Conservation (phyloP, 805 yeast genomes). For the Pichia gijzeniarum region DNA sequence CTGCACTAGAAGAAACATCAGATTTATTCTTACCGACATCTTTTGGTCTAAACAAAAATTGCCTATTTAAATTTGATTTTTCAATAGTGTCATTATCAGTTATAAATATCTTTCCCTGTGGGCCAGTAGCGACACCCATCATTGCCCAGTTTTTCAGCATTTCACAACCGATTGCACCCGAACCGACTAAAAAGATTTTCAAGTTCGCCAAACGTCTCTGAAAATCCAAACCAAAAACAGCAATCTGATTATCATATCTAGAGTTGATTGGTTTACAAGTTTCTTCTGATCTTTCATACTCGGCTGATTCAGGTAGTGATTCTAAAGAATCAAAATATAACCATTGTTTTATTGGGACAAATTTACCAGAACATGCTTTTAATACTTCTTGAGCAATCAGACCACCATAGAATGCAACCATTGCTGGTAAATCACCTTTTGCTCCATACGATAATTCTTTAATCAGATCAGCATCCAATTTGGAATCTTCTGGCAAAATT, state of each 20-base stretch:
- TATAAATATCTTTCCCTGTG: conserved; percentile 72
- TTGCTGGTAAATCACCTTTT: conserved; percentile 85
- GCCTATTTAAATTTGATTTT: conserved; percentile 92
- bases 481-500: conserved; percentile 48
- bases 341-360: conserved; percentile 88
- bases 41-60: conserved; percentile 86
- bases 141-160: conserved; percentile 98
- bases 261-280: conserved; percentile 70
- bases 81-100: conserved; percentile 96
- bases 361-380: conserved; percentile 93
- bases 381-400: conserved; percentile 93
- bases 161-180: conserved; percentile 99
- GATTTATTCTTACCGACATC: conserved; percentile 93
- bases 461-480: conserved; percentile 58
- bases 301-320: conserved; percentile 62
- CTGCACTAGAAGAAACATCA: conserved; percentile 86
- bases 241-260: conserved; percentile 92
- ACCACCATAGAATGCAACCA: conserved; percentile 89
- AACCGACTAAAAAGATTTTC: conserved; percentile 85
- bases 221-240: conserved; percentile 80
- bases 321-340: conserved; percentile 92
- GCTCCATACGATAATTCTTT: conserved; percentile 77
- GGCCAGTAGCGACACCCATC: conserved; percentile 92
- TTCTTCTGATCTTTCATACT: conserved; percentile 58
- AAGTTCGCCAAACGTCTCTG: conserved; percentile 69